Conservation (phyloP, 1,139 yeast species). For the Debaryomyces coudertii region DNA sequence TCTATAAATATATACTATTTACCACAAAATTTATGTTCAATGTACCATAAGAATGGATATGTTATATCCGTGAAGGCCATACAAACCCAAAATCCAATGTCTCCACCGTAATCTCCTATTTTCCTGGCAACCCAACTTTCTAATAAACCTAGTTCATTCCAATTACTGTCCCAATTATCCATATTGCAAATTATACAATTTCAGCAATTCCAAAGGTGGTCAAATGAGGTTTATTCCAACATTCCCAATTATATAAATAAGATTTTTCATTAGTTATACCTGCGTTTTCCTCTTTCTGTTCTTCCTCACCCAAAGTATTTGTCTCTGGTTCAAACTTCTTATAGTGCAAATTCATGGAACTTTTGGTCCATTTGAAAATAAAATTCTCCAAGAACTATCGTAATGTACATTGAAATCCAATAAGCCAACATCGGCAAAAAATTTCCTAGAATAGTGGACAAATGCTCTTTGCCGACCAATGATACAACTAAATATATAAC, state of each 20-base stretch:
- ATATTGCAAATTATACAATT: conserved; percentile 25
- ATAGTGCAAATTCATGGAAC: conserved; percentile 17
- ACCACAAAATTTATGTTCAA: conserved; percentile 61
- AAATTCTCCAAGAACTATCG: conserved; percentile 28
- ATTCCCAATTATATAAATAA: conserved; percentile 52
- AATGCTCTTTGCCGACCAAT: conserved; percentile 25
- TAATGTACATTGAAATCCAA: conserved; percentile 33
- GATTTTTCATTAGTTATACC: conserved; percentile 4
- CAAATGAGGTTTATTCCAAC: conserved; percentile 54
- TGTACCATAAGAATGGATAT: conserved; percentile 65
- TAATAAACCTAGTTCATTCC: conserved; percentile 40
- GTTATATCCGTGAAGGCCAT: conserved; percentile 69
- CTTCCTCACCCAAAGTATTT: no score
- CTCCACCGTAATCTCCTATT: conserved; percentile 57
- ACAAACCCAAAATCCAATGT: conserved; percentile 79
- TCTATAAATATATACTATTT: no score
- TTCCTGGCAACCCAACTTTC: conserved; percentile 32
- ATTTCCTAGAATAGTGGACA: conserved; percentile 28
- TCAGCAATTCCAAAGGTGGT: conserved; percentile 35
- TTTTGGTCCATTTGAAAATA: conserved; percentile 20
- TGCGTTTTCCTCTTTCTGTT: conserved; percentile 3
- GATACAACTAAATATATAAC: conserved; percentile 26
- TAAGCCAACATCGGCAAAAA: conserved; percentile 34
- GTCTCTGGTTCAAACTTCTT: conserved; percentile 22
- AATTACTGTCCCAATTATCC: conserved; percentile 34